Conservation (phyloP, 176 grass and related monocot genomes). For the Echinochloa phyllopogon region DNA sequence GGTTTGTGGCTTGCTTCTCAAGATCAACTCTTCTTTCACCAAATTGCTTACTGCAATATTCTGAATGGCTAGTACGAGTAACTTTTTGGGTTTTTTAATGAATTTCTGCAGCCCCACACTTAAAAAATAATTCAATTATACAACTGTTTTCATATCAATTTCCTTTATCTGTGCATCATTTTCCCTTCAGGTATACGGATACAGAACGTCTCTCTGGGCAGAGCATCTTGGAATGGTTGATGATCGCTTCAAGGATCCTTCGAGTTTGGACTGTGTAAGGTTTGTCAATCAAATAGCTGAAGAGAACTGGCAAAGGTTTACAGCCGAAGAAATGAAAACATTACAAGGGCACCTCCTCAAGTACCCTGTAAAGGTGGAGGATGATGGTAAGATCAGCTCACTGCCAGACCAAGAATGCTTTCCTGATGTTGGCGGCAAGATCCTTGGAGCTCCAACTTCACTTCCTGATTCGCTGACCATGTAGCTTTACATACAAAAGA, state of each 20-base stretch:
- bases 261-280: constrained; percentile 63
- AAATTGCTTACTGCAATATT: background rate
- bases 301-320: constrained; percentile 69
- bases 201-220: constrained; percentile 86
- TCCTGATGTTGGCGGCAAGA: constrained; percentile 86
- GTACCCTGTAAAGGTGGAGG: constrained; percentile 82
- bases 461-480: constrained; percentile 87
- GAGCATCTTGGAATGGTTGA: constrained; percentile 83
- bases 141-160: background rate
- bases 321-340: constrained; percentile 46
- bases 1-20: constrained; percentile 41
- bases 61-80: background rate
- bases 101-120: background rate
- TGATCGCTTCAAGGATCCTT: constrained; percentile 63
- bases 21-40: background rate
- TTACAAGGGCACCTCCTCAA: constrained; percentile 85
- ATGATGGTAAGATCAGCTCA: constrained; percentile 58
- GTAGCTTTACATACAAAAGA: constrained; percentile 31
- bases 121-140: background rate
- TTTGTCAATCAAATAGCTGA: constrained; percentile 74
- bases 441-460: constrained; percentile 64
- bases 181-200: constrained; percentile 75
- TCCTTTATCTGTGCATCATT: background rate
- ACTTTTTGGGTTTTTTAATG: background rate
- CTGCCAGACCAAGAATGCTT: constrained; percentile 71